Base-by-base conservation (phyloP, 202 grass and related monocot species). In the Schoenoplectus triqueter region DNA sequence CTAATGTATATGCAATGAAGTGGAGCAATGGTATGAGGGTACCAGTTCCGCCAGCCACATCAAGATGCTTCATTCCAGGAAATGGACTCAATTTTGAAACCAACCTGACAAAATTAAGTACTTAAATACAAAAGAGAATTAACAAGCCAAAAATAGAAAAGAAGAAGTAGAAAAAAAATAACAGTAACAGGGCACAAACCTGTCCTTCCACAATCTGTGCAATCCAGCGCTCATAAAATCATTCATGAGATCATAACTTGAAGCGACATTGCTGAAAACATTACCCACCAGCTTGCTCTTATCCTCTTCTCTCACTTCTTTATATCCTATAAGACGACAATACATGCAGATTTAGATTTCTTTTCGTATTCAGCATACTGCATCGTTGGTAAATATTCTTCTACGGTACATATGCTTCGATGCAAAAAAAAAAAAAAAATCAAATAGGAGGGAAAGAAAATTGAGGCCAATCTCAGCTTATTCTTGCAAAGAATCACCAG, bases 31-130 rank as follows among this genome's bases (percentile, higher is more conserved):
- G 59, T 6, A 76, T 55, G 17, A 82, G 61, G 61, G 21, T 93
- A 92, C 95, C 92, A 85, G 95, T 98, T 50, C 95, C 95, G 80
- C 95, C 95, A 75, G 95, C 93, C 49, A 98, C 95, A 61, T 98
- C 95, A 8, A 98, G 88, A 86, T 98, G 95, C 79, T 98, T 98
- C 95, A 98, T 95, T 66, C 95, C 93, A 15, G 93, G 92, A 83
- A 98, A 98, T 61, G 95, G 93, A 85, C 88, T 89, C 65, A 98
- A 39, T 66, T 94, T 89, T 3, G 91, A 93, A 70, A 98, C 78
- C 41, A 98, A 87, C 78, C 89, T 94, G 62, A 49, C 77, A 62
- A 8, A 87, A 81, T 73, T 39, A 39, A 61, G 11, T 18, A 60
- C 45, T 82, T 6, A 73, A 20, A 79, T 39, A 39, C 63, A 13